Evolutionary conservation across 78 protist species (phyloP).

Genomic region (Dictyostelium firmibasis): DNA sequence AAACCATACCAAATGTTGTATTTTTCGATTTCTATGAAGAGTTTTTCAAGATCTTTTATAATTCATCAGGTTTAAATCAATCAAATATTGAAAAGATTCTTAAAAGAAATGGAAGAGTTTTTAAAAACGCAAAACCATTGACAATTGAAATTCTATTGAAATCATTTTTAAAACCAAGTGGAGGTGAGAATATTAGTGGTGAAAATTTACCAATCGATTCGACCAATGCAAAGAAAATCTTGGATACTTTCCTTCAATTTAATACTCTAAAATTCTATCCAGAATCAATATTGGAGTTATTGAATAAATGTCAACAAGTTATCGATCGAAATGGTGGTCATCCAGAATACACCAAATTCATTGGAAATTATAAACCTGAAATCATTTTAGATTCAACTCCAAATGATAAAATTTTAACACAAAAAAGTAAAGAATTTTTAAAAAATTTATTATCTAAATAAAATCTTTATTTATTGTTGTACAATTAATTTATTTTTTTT

Average conservation of each 20-base stretch:
- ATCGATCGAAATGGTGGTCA: not conserved
- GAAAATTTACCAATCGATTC: not conserved
- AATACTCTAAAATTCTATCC: not conserved
- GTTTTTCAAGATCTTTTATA: not conserved
- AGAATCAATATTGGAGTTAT: not conserved
- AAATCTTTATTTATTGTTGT: not conserved
- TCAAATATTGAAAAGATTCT: not conserved
- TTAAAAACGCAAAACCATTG: not conserved
- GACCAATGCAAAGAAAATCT: not conserved
- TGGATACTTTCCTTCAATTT: not conserved
- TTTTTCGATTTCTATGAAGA: not conserved
- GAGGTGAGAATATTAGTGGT: not conserved
- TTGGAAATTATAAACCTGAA: not conserved
- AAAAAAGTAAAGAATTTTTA: not conserved
- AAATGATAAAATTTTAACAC: not conserved
- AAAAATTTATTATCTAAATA: not conserved
- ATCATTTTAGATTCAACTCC: not conserved
- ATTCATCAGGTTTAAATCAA: not conserved
- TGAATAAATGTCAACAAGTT: not conserved
- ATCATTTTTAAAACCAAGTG: not conserved
- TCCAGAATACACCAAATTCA: not conserved
- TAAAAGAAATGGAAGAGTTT: not conserved
- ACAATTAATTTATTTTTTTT: not conserved
- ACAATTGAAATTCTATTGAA: not conserved
- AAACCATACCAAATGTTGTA: not conserved